Base-by-base conservation (phyloP, 2,329 filamentous ascomycete genomes). In the Ophiostoma piceae region DNA sequence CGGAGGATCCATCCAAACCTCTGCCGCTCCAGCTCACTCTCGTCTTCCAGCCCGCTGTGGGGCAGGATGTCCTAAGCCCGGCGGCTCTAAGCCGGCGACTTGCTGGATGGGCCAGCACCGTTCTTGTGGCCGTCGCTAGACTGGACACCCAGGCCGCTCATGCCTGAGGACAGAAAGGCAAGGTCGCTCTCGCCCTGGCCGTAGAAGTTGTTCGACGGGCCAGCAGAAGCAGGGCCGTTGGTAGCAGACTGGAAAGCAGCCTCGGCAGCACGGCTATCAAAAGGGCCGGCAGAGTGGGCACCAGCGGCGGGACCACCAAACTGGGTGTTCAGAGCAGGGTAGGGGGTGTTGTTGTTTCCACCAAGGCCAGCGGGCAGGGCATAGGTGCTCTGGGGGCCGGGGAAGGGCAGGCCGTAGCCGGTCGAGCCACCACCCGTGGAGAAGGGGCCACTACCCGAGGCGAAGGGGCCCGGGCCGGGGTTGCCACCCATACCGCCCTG, bases 231-330 rank as follows among this genome's bases (percentile, higher is more conserved):
- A 26, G 90, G 90, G 70, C 91, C 92, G 75, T 95, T 94, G 75
- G 90, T 90, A 54, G 92, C 93, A 57, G 91, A 92, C 77, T 92
- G 92, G 84, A 99, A 99, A 35, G 95, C 94, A 72, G 93, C 93
- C 82, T 98, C 94, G 19, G 94, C 92, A 73, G 92, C 91, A 73
- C 94, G 92, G 82, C 93, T 96, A 77, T 97, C 94, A 77, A 99
- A 98, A 5, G 90, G 90, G 14, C 92, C 91, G 60, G 91, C 91
- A 32, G 91, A 91, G 79, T 95, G 92, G 75, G 92, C 90, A 68
- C 89, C 88, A 54, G 89, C 90, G 69, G 88, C 89, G 16, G 41
- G 41, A 62, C 91, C 89, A 62, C 90, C 89, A 73, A 89, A 97
- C 75, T 93, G 91, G 51, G 90, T 92, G 79, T 92, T 92, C 80